phyloP scores from a whole-genome alignment of 345 rosid species.

The Acer saccharum region DNA sequence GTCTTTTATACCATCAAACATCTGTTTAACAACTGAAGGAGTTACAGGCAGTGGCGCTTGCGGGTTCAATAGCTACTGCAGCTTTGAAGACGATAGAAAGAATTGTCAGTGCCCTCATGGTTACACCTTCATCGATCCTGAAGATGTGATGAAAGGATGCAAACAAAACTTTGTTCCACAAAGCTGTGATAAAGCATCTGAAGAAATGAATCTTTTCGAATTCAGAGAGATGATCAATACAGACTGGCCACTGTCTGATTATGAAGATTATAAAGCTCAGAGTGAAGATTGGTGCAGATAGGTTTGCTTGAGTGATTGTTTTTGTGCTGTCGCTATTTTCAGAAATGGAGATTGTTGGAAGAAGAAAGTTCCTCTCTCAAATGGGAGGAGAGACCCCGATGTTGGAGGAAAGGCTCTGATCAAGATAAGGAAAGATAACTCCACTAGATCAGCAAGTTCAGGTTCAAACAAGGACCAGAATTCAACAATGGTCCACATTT shows the following conservation, averaged over 20 bases:
- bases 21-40: neutral
- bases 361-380: conserved; percentile 39
- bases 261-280: conserved; percentile 16
- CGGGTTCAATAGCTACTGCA: conserved; percentile 38
- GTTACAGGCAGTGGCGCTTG: conserved; percentile 25
- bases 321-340: conserved; percentile 39
- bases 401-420: conserved; percentile 32
- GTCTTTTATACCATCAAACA: conserved; percentile 24
- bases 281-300: conserved; percentile 38
- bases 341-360: conserved; percentile 27
- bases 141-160: conserved; percentile 23
- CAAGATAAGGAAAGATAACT: conserved; percentile 29
- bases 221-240: conserved; percentile 23
- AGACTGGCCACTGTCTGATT: conserved; percentile 29
- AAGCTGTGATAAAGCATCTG: conserved; percentile 4
- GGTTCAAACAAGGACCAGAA: conserved; percentile 1
- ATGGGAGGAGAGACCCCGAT: conserved; percentile 20
- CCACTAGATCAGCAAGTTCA: conserved; percentile 3
- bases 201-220: conserved; percentile 13
- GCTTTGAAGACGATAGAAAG: conserved; percentile 12
- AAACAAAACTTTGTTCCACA: conserved; percentile 7
- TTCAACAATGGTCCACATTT: conserved; percentile 15
- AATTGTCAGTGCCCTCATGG: conserved; percentile 28
- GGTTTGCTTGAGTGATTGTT: conserved; percentile 40
- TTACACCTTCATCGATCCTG: conserved; percentile 7